Evolutionary conservation across 768 basidiomycete species (phyloP), one percentile per base, ranked within the genome.

Genomic region (Chalciporus pseudorubinellus): DNA sequence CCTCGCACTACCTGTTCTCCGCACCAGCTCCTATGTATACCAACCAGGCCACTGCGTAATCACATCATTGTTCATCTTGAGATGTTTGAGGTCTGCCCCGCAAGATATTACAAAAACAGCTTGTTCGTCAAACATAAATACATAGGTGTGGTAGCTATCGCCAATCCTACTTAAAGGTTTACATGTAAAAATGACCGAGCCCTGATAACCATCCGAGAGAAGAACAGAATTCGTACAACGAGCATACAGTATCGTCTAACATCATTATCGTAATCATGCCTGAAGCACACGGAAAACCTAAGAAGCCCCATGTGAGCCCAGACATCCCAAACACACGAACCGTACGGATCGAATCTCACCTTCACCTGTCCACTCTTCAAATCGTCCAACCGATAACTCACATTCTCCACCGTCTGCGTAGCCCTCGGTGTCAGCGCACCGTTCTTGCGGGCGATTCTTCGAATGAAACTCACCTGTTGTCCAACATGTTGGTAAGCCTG

Each of bases 321-420:
- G 1, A 14, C 41, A 3, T n/a, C 34, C 34, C 34, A 4, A 6
- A 44, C 43, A 40, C 26, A 44, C 18, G 8, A 28, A 28, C 29
- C 33, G 12, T 36, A 11, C 29, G 4, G 24, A 19, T 0, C 33
- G 31, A 19, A 28, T 42, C 53, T 36, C 52, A 92, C 91, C 81
- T 90, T 87, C 39, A 92, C 79, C 21, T 74, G 71, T 11, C 93
- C 93, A 61, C 83, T 89, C 74, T 94, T 94, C 60, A 95, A 65
- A 74, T 95, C 93, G 38, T 95, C 92, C 67, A 93, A 70, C 49
- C 89, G 80, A 72, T 94, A 95, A 61, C 87, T 93, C n/a, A 81
- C 85, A 44, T 75, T 77, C 62, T 92, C 91, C 26, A 92, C 85
- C 56, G 74, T 81, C 77, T 79, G 62, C 39, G 59, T 61, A 55